Base-by-base conservation (phyloP, 2,329 filamentous ascomycete species). In the Fusarium humuli region DNA sequence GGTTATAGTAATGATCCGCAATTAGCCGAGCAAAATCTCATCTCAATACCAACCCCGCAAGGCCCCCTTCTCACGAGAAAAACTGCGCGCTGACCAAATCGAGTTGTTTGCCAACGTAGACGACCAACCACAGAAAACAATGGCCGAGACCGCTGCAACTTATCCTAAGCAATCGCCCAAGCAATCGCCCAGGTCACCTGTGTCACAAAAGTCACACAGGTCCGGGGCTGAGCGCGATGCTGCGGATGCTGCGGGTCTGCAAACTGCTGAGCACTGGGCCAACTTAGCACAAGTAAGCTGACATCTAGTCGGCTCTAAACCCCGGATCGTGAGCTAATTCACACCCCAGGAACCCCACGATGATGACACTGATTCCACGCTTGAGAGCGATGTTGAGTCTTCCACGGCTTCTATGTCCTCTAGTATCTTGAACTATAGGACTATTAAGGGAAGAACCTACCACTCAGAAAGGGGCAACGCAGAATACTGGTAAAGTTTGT, bases 361-460 rank as follows among this genome's bases (percentile, higher is more conserved):
- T 10, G 7, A 37, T 10, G 66, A 70, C 23, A 25, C 22, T 12
- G 66, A 69, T 27, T 69, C 66, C 3, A 25, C 55, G 6, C 44
- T 67, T 27, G 56, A 61, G 1, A 41, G 46, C 3, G 55, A 49
- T 3, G 42, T 48, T 2, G 66, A 66, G 14, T 70, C 67, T 3
- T 70, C 67, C 4, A 70, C 67, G 18, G 67, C 67, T 12, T 69
- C 67, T 7, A 66, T 69, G n/a, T 52, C 48, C 6, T 69, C 67
- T 5, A 69, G 66, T 6, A 69, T 69, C 16, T 27, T 69, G 3
- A 52, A 54, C 11, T 69, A 69, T 7, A 57, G 67, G 6, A 69
- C 67, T 7, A 70, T 69, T 12, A 54, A 70, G 7, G 67, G 67
- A 8, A 57, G 67, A 29, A 70, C 67, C 1, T 69, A 57, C 16